Percentiles rank a stretch among this genome's conserved stretches.
These are phyloP conservation scores for Closterium sp. DNA, from an alignment of 139 green algal genomes.

Conservation along the genomic window DNA sequence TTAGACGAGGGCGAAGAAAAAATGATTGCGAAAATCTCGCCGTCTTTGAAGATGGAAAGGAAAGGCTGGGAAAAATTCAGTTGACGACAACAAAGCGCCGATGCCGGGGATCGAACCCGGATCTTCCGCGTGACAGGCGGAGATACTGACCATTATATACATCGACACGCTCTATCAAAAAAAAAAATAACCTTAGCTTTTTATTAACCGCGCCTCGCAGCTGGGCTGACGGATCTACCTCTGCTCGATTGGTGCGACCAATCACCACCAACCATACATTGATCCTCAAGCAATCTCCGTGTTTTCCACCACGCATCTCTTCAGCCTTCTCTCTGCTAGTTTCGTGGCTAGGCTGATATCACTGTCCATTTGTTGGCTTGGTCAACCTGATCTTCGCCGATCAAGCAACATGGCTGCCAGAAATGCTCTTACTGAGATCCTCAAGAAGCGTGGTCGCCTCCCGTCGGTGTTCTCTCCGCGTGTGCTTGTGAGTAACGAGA, in stretches of 20 bases:
- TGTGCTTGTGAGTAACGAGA: neutral
- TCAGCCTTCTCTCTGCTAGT: neutral
- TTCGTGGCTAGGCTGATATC: neutral
- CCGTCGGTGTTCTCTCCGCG: neutral
- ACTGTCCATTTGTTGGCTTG: too few relatives aligned
- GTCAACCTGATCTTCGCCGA: neutral
- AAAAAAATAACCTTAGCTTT: too few relatives aligned
- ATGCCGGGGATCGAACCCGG: neutral
- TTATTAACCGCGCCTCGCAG: too few relatives aligned
- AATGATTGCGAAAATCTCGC: neutral
- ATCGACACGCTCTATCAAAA: neutral
- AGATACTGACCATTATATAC: neutral
- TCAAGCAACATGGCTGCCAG: neutral
- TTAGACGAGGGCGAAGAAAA: neutral
- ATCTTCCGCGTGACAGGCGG: neutral
- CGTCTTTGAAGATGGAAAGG: neutral
- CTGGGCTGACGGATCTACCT: too few relatives aligned
- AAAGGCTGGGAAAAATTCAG: too few relatives aligned
- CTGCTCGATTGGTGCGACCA: too few relatives aligned
- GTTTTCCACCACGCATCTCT: too few relatives aligned
- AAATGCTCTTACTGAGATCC: neutral
- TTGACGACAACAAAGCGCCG: neutral
- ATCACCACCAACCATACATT: too few relatives aligned
- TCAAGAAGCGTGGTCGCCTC: neutral
- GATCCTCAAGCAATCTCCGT: too few relatives aligned